A percentile compares a stretch with the other conserved stretches of the same genome.
Conservation (phyloP, 2,329 filamentous ascomycete species). For the Paecilomyces niveus region DNA sequence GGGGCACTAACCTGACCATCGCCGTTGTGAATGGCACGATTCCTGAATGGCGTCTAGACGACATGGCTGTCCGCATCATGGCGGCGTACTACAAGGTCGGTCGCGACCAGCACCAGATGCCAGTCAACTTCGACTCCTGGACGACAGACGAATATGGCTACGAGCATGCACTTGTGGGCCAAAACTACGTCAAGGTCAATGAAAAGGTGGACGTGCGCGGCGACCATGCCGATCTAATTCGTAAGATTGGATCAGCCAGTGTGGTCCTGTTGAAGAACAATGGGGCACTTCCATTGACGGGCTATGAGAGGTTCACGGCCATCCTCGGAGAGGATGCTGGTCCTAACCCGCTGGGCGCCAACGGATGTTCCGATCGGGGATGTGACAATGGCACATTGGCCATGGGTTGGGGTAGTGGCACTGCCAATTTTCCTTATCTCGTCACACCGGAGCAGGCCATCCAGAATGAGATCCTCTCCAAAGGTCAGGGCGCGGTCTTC, state of each 20-base stretch:
- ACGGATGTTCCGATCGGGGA: constrained; percentile 66
- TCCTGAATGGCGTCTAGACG: constrained; percentile 79
- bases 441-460: constrained; percentile 57
- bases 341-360: constrained; percentile 65
- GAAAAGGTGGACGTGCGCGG: constrained; percentile 75
- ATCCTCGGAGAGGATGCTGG: constrained; percentile 81
- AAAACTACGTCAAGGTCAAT: constrained; percentile 64
- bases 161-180: constrained; percentile 55
- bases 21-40: constrained; percentile 85
- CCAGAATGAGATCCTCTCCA: constrained; percentile 57
- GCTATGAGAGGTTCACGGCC: constrained; percentile 65
- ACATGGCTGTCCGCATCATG: constrained; percentile 81
- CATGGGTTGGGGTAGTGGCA: constrained; percentile 58
- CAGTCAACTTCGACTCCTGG: constrained; percentile 87
- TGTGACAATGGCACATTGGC: constrained; percentile 55
- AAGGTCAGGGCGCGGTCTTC: constrained; percentile 59
- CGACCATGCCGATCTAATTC: constrained; percentile 65
- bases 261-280: constrained; percentile 86
- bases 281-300: constrained; percentile 65
- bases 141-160: constrained; percentile 67
- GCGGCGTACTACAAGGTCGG: constrained; percentile 59
- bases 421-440: constrained; percentile 56
- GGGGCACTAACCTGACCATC: constrained; percentile 81
- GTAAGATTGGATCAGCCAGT: constrained; percentile 69
- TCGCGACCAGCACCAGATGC: constrained; percentile 44